phyloP scores from a whole-genome alignment of 805 yeast genomes.

The Teunomyces pallodes region DNA sequence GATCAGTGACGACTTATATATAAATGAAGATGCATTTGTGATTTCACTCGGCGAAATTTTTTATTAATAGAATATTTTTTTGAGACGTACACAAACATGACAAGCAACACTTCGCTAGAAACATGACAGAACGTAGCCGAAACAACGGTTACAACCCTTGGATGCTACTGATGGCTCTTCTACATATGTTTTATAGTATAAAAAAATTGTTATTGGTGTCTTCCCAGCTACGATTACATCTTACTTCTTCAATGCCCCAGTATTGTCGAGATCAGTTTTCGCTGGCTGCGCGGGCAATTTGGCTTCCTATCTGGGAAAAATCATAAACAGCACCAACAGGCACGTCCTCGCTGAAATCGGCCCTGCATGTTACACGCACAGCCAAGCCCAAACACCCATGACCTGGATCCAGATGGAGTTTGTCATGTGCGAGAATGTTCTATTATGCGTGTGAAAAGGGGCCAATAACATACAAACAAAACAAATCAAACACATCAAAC shows the following conservation, averaged over 20 bases:
- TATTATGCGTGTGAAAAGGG: no score
- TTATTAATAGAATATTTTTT: constrained; percentile 1
- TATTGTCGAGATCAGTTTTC: not conserved
- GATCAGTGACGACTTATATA: not conserved
- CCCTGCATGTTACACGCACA: not conserved
- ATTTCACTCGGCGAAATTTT: not conserved
- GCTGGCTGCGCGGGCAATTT: constrained; percentile 1
- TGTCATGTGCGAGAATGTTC: no score
- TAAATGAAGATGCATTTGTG: not conserved
- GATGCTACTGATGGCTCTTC: no score
- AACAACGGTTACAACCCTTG: no score
- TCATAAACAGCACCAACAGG: not conserved
- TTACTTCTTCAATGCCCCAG: not conserved
- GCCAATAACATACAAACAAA: not conserved
- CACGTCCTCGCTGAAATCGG: not conserved
- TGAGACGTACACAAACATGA: constrained; percentile 3
- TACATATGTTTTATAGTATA: no score
- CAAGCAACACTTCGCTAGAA: not conserved
- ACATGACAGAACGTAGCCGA: not conserved
- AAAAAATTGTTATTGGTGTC: no score
- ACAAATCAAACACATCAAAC: not conserved
- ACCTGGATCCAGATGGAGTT: not conserved
- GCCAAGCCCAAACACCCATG: not conserved
- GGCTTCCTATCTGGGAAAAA: constrained; percentile 2
- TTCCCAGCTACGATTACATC: no score